phyloP scores from a whole-genome alignment of 1,139 yeast genomes.

The Taiozyma sp. region DNA sequence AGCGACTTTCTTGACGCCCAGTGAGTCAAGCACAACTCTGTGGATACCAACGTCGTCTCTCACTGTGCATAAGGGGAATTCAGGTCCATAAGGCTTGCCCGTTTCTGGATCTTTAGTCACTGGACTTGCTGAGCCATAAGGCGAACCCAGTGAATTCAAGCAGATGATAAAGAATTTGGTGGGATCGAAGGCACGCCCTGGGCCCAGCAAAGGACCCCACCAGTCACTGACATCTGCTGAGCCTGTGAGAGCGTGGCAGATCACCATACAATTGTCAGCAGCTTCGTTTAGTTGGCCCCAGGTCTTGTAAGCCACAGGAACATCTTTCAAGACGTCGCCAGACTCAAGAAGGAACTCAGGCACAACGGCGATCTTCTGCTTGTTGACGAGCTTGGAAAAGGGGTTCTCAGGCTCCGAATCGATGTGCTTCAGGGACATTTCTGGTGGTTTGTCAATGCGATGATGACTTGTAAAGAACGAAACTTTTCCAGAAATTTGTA shows the following conservation, averaged over 20 bases:
- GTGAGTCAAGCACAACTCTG: slow-evolving; percentile 59
- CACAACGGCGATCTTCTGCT: slow-evolving; percentile 76
- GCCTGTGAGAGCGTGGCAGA: slow-evolving; percentile 95
- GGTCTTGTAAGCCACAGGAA: slow-evolving; percentile 93
- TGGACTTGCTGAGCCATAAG: slow-evolving; percentile 95
- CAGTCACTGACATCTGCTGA: slow-evolving; percentile 94
- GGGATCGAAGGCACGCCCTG: slow-evolving; percentile 87
- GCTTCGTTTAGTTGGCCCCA: slow-evolving; percentile 80
- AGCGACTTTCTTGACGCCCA: slow-evolving; percentile 75
- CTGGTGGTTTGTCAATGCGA: not conserved
- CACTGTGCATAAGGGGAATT: slow-evolving; percentile 87
- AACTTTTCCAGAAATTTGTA: not conserved
- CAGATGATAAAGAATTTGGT: slow-evolving; percentile 81
- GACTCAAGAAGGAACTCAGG: slow-evolving; percentile 77
- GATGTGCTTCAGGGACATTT: slow-evolving; percentile 11
- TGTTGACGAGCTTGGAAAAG: slow-evolving; percentile 68
- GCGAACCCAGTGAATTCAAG: slow-evolving; percentile 88
- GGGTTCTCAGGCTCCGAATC: slow-evolving; percentile 42
- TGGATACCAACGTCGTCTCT: slow-evolving; percentile 90
- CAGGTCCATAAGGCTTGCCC: slow-evolving; percentile 82
- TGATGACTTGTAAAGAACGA: not conserved
- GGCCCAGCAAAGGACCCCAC: slow-evolving; percentile 97
- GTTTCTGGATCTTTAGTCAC: slow-evolving; percentile 71
- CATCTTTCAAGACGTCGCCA: slow-evolving; percentile 66
- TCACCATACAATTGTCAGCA: slow-evolving; percentile 73